Percentiles rank a stretch among this genome's conserved stretches.
phyloP scores from a whole-genome alignment of 805 yeast genomes.

The Ogataea polymorpha region DNA sequence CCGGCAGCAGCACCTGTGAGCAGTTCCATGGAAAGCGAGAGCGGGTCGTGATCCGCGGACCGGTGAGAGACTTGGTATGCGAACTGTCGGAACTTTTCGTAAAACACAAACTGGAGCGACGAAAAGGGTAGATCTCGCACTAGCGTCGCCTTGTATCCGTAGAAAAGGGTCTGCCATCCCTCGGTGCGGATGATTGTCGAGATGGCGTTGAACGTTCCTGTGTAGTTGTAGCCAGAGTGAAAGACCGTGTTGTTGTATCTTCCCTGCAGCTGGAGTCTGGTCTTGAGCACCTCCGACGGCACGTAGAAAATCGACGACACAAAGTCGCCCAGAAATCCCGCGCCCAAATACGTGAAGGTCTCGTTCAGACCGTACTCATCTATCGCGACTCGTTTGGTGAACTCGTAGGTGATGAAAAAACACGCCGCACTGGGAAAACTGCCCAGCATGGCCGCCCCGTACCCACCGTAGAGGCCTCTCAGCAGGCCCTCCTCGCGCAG shows the following conservation, averaged over 20 bases:
- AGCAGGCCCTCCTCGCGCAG: constrained; percentile 77
- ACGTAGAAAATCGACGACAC: constrained; percentile 87
- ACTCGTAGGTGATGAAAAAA: constrained; percentile 91
- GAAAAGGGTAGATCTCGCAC: constrained; percentile 93
- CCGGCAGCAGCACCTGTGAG: constrained; percentile 95
- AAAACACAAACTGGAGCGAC: constrained; percentile 93
- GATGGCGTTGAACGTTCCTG: constrained; percentile 69
- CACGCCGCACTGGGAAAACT: constrained; percentile 91
- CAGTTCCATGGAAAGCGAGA: constrained; percentile 62
- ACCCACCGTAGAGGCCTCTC: constrained; percentile 89
- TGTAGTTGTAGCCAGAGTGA: constrained; percentile 82
- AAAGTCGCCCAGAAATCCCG: constrained; percentile 93
- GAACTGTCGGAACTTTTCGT: constrained; percentile 71
- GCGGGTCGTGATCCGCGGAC: constrained; percentile 20
- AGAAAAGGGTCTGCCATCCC: constrained; percentile 73
- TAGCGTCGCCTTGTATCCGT: constrained; percentile 92
- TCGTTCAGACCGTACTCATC: constrained; percentile 66
- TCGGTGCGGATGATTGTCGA: constrained; percentile 60
- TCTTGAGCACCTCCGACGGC: constrained; percentile 92
- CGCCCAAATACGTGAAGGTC: constrained; percentile 71
- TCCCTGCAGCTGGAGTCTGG: constrained; percentile 92
- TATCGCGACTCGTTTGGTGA: constrained; percentile 67
- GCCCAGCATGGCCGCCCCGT: constrained; percentile 87
- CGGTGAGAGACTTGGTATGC: constrained; percentile 44
- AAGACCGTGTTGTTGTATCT: constrained; percentile 75